Conservation (phyloP, 2,329 filamentous ascomycete species). For the Fusarium equiseti region DNA sequence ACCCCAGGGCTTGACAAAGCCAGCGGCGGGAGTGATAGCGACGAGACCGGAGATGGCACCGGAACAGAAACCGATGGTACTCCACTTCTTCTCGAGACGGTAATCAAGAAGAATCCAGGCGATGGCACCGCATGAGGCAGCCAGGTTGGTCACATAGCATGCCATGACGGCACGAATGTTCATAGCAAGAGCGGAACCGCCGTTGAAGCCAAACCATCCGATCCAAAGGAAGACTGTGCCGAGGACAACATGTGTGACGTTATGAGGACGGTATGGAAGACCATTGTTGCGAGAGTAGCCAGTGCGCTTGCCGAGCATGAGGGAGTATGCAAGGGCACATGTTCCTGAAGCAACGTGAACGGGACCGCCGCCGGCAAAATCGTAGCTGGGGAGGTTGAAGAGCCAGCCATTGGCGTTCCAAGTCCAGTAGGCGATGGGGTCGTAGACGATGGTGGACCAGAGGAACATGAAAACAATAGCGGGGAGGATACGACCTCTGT, state of each 20-base stretch:
- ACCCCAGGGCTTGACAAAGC: slow-evolving; percentile 78
- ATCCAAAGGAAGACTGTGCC: slow-evolving; percentile 87
- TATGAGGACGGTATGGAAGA: slow-evolving; percentile 77
- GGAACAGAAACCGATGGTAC: slow-evolving; percentile 92
- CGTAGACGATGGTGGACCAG: slow-evolving; percentile 79
- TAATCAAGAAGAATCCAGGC: slow-evolving; percentile 91
- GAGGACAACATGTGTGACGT: slow-evolving; percentile 78
- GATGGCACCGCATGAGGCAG: slow-evolving; percentile 83
- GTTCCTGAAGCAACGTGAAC: slow-evolving; percentile 81
- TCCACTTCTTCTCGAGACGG: slow-evolving; percentile 93
- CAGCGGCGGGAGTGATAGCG: slow-evolving; percentile 85
- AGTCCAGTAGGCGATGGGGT: slow-evolving; percentile 81
- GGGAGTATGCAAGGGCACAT: slow-evolving; percentile 77
- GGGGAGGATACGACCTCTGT: slow-evolving; percentile 72
- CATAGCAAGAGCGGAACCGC: slow-evolving; percentile 81
- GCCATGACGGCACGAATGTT: slow-evolving; percentile 93
- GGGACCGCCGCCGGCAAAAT: slow-evolving; percentile 81
- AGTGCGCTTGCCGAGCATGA: slow-evolving; percentile 78
- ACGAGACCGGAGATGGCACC: slow-evolving; percentile 89
- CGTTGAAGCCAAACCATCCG: slow-evolving; percentile 97
- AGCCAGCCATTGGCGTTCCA: slow-evolving; percentile 82
- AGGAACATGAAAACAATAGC: slow-evolving; percentile 75
- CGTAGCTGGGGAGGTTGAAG: slow-evolving; percentile 74
- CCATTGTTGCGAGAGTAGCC: slow-evolving; percentile 72
- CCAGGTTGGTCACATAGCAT: slow-evolving; percentile 87